Conservation (phyloP, 257 asterid species). For the Lantana camara region DNA sequence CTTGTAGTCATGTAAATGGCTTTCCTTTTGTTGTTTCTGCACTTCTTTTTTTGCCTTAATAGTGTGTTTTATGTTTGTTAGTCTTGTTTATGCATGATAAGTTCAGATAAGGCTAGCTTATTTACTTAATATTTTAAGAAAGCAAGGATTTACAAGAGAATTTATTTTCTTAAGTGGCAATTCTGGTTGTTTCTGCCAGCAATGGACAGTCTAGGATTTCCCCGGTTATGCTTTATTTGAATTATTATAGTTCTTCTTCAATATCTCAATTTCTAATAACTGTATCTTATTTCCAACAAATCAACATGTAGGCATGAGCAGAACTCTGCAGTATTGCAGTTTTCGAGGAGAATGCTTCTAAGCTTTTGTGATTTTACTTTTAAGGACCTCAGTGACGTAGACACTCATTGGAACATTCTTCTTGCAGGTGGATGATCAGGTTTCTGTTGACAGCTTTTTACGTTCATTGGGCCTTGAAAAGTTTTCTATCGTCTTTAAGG, state of each 20-base stretch:
- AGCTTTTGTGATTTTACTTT: slow-evolving; percentile 9
- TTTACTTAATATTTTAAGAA: slow-evolving; percentile 9
- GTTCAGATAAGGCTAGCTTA: slow-evolving; percentile 14
- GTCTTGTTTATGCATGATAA: slow-evolving; percentile 3
- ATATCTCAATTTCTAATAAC: neutral
- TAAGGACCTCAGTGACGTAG: slow-evolving; percentile 16
- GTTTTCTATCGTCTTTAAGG: slow-evolving; percentile 75
- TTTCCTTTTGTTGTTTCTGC: slow-evolving; percentile 15
- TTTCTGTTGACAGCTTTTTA: slow-evolving; percentile 80
- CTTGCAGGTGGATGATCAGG: slow-evolving; percentile 70
- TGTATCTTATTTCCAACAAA: neutral
- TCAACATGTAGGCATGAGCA: neutral
- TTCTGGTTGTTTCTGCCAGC: slow-evolving; percentile 15
- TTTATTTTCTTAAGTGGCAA: slow-evolving; percentile 18
- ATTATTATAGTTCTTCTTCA: slow-evolving; percentile 10
- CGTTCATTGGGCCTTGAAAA: slow-evolving; percentile 78
- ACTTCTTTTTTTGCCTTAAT: slow-evolving; percentile 19
- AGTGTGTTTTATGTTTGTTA: slow-evolving; percentile 10
- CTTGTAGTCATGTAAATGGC: slow-evolving; percentile 20
- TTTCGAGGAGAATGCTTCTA: neutral
- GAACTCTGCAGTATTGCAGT: slow-evolving; percentile 9
- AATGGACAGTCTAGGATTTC: neutral
- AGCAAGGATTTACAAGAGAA: slow-evolving; percentile 2
- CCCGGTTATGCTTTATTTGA: slow-evolving; percentile 1
- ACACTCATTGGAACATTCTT: slow-evolving; percentile 21